A percentile compares a stretch with the other conserved stretches of the same genome.
These are phyloP conservation scores for Alternaria arborescens DNA, from an alignment of 2,329 filamentous ascomycete species.

Conservation along the genomic window DNA sequence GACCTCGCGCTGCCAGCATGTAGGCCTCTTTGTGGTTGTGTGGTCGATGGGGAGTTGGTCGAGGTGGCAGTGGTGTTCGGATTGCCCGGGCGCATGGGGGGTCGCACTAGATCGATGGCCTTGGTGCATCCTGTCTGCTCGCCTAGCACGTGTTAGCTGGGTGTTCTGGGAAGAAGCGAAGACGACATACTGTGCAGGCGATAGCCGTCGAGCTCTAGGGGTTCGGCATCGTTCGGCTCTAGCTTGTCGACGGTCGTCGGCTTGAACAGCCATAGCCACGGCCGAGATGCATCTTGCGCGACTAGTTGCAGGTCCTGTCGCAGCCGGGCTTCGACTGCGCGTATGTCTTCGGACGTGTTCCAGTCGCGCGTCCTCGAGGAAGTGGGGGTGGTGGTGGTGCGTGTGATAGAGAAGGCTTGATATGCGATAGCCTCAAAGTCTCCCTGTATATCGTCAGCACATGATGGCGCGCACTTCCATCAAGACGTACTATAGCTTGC, in stretches of 20 bases:
- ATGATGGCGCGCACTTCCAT: not conserved
- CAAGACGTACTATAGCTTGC: slow-evolving; percentile 46
- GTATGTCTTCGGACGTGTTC: slow-evolving; percentile 36
- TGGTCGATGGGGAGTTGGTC: slow-evolving; percentile 30
- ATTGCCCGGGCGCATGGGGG: slow-evolving; percentile 35
- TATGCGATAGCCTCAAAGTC: slow-evolving; percentile 50
- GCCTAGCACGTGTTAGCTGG: slow-evolving; percentile 38
- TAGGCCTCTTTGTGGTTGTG: slow-evolving; percentile 30
- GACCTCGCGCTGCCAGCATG: slow-evolving; percentile 29
- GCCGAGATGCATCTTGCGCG: slow-evolving; percentile 40
- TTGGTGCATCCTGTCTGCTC: slow-evolving; percentile 47
- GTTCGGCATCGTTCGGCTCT: slow-evolving; percentile 29
- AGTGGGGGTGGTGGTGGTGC: slow-evolving; percentile 28
- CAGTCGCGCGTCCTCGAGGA: slow-evolving; percentile 25
- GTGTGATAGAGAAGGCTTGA: slow-evolving; percentile 47
- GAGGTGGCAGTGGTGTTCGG: slow-evolving; percentile 28
- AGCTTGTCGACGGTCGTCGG: slow-evolving; percentile 35
- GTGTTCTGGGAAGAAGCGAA: too few species aligned
- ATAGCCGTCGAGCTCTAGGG: slow-evolving; percentile 43
- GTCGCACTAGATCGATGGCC: slow-evolving; percentile 44
- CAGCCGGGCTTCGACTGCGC: slow-evolving; percentile 43
- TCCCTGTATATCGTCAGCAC: slow-evolving; percentile 39
- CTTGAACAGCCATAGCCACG: slow-evolving; percentile 49
- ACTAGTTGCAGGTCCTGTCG: slow-evolving; percentile 40
- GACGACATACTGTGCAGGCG: slow-evolving; percentile 38